Percentiles rank a stretch among this genome's conserved stretches.
phyloP scores from a whole-genome alignment of 805 yeast species.

The Metschnikowia gelsemii region DNA sequence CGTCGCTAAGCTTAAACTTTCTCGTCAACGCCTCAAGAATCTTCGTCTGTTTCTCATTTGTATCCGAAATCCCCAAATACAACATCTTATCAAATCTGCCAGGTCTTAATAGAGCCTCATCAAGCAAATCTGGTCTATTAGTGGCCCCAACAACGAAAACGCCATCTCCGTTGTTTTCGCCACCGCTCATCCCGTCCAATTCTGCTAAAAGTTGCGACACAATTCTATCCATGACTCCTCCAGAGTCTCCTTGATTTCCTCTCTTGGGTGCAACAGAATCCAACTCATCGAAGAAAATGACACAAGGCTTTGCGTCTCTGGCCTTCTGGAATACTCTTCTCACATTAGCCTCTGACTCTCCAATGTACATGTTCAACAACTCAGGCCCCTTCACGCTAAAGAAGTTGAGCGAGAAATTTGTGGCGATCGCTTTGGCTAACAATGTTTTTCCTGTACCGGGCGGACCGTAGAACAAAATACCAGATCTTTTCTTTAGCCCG shows the following conservation, averaged over 20 bases:
- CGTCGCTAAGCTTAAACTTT: conserved; percentile 62
- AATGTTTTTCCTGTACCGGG: conserved; percentile 98
- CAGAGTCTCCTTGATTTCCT: conserved; percentile 98
- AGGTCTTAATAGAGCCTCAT: conserved; percentile 90
- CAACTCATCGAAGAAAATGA: conserved; percentile 93
- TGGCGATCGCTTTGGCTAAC: conserved; percentile 95
- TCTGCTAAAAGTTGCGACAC: conserved; percentile 95
- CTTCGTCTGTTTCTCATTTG: conserved; percentile 82
- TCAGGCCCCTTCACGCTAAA: conserved; percentile 98
- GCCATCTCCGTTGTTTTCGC: conserved; percentile 58
- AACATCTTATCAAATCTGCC: conserved; percentile 95
- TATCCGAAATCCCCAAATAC: conserved; percentile 89
- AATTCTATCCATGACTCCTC: conserved; percentile 98
- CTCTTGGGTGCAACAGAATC: conserved; percentile 98
- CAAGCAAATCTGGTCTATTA: conserved; percentile 90
- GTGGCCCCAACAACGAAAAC: conserved; percentile 99
- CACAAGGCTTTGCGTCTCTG: conserved; percentile 96
- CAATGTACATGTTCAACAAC: conserved; percentile 93
- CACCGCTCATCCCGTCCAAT: conserved; percentile 91
- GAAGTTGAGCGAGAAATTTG: conserved; percentile 89
- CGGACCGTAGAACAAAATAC: conserved; percentile 94
- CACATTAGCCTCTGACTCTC: conserved; percentile 97
- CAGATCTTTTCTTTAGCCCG: conserved; percentile 92
- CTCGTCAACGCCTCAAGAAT: conserved; percentile 86
- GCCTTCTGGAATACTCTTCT: conserved; percentile 92